These are phyloP conservation scores for Eucalyptus albens DNA, from an alignment of 345 rosid genomes.

Conservation along the genomic window DNA sequence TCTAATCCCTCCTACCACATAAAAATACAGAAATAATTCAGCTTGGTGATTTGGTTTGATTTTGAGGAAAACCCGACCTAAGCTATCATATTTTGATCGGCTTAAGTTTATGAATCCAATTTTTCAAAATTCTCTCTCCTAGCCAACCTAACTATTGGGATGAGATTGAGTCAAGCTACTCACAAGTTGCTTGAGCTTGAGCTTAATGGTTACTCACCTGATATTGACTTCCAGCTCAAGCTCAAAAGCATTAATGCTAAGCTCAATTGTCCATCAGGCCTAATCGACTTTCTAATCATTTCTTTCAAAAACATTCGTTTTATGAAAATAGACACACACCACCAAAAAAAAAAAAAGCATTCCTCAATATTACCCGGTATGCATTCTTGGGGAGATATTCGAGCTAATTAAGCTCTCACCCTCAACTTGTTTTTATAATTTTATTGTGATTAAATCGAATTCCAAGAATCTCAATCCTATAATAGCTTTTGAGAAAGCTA, in stretches of 20 bases:
- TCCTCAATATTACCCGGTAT: neutral
- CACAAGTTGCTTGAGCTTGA: fast-evolving
- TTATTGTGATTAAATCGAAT: too few relatives aligned
- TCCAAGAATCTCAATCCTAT: too few relatives aligned
- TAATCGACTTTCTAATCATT: neutral
- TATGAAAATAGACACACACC: neutral
- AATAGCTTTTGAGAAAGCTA: neutral
- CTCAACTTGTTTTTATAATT: too few relatives aligned
- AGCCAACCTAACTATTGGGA: neutral
- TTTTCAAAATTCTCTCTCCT: neutral
- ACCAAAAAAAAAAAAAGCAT: neutral
- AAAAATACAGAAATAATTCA: neutral
- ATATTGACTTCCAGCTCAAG: neutral
- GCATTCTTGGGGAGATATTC: neutral
- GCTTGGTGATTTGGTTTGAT: neutral
- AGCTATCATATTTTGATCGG: neutral
- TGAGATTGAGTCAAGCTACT: neutral
- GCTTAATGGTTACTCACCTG: neutral
- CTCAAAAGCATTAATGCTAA: neutral
- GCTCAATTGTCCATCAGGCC: neutral
- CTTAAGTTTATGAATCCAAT: neutral
- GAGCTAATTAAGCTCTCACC: too few relatives aligned
- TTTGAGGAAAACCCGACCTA: neutral
- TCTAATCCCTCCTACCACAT: neutral
- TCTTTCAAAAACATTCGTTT: neutral